Base-by-base conservation (phyloP, 352 stramenopile species). In the Pythium insidiosum region DNA sequence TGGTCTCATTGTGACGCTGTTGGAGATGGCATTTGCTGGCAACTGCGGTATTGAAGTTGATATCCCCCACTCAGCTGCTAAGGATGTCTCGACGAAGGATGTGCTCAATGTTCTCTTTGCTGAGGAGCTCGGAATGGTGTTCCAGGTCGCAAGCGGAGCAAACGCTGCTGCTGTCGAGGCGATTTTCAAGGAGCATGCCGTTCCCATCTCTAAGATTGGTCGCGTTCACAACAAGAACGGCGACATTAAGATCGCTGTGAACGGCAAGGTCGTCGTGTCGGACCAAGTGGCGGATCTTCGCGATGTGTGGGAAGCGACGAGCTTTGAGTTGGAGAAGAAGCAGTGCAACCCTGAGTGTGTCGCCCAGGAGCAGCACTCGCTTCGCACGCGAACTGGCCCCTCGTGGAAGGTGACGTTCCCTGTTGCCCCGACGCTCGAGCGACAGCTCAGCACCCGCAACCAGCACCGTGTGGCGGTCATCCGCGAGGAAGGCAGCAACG, bases 21-120 rank as follows among this genome's bases (percentile, higher is more conserved):
- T 98, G 12, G 96, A 99, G 68, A 99, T 99, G 97, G 94, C 95
- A 1, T 99, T 99, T 60, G 89, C 94, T 18, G 96, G 97, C 43
- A 98, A 99, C 73, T 98, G 96, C 56, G 95, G 96, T 26, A 65
- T 99, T 12, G 68, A 97, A 25, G 75, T 99, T 6, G 68, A 96
- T 48, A 76, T 99, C 41, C 86, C 73, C 7, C 70, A 66, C 28
- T 12, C 63, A n/a, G 19, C 5, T 21, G 9, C 7, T 9, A 45
- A 50, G 26, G 68, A 73, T 25, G 43, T 65, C 5, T 69, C 73
- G 18, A 83, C 68, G 10, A 76, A 75, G 42, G 68, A 88, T 3
- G 69, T 84, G 23, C 57, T 91, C 7, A 42, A 74, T 25, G 64
- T 74, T 45, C 72, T 99, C 11, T 99, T 99, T 62, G 89, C 87